Conservation (phyloP, 2,329 filamentous ascomycete species). For the Ustilaginoidea virens region DNA sequence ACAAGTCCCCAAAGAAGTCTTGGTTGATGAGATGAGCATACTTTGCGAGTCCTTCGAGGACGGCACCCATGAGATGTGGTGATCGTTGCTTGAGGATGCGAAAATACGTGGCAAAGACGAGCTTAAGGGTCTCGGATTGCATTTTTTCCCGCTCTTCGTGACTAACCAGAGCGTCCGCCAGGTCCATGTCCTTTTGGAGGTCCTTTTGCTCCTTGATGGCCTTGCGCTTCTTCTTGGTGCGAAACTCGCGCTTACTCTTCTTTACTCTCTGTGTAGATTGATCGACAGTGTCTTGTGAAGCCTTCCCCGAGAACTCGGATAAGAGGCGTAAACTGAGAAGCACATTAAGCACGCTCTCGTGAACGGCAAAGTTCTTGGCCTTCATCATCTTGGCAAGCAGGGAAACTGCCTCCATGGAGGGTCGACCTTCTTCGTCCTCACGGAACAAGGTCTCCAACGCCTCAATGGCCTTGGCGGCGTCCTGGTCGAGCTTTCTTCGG, state of each 20-base stretch:
- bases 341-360: slow-evolving; percentile 77
- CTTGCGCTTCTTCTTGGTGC: slow-evolving; percentile 81
- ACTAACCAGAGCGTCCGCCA: slow-evolving; percentile 78
- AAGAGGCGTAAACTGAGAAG: slow-evolving; percentile 83
- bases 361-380: slow-evolving; percentile 62
- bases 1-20: slow-evolving; percentile 91
- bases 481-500: slow-evolving; percentile 51
- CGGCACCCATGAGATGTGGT: slow-evolving; percentile 85
- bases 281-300: slow-evolving; percentile 63
- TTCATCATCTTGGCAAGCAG: slow-evolving; percentile 93
- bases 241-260: slow-evolving; percentile 65
- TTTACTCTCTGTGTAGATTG: slow-evolving; percentile 23
- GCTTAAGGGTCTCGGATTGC: slow-evolving; percentile 88
- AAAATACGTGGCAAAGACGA: slow-evolving; percentile 93
- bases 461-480: slow-evolving; percentile 63
- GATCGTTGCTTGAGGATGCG: slow-evolving; percentile 74
- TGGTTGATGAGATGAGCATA: slow-evolving; percentile 97
- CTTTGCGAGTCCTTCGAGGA: slow-evolving; percentile 83
- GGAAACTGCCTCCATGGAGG: slow-evolving; percentile 73
- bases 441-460: slow-evolving; percentile 70
- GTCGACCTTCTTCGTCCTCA: slow-evolving; percentile 78
- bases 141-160: slow-evolving; percentile 88
- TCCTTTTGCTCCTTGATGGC: slow-evolving; percentile 69
- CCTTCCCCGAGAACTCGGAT: slow-evolving; percentile 75
- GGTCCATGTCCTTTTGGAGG: slow-evolving; percentile 83